phyloP scores from a whole-genome alignment of 1,139 yeast genomes.

The Pichia sp. region DNA sequence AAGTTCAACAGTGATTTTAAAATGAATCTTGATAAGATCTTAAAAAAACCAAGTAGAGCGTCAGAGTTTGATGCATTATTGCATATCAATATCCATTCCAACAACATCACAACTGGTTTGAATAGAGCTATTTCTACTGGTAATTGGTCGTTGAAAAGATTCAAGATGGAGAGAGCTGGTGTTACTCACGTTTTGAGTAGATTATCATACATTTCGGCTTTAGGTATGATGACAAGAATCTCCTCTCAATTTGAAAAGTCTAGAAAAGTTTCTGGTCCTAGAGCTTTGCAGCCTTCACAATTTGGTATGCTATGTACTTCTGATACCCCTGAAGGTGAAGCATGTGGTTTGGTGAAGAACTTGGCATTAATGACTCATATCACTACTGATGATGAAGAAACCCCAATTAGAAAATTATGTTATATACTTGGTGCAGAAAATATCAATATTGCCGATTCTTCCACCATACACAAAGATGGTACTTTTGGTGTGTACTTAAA shows the following conservation, averaged over 20 bases:
- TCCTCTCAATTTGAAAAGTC: slow-evolving; percentile 97
- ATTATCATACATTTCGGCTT: slow-evolving; percentile 84
- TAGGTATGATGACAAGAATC: slow-evolving; percentile 99
- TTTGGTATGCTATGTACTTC: slow-evolving; percentile 98
- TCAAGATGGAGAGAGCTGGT: slow-evolving; percentile 99
- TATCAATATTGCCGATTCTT: slow-evolving; percentile 72
- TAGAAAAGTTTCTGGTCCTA: slow-evolving; percentile 96
- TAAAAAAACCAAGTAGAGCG: slow-evolving; percentile 90
- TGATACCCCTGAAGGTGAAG: slow-evolving; percentile 99
- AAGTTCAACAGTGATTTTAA: slow-evolving; percentile 93
- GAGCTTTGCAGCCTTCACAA: slow-evolving; percentile 98
- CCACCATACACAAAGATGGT: slow-evolving; percentile 67
- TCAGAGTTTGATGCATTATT: slow-evolving; percentile 91
- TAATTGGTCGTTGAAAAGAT: slow-evolving; percentile 96
- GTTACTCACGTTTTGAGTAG: slow-evolving; percentile 94
- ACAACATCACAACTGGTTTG: slow-evolving; percentile 88
- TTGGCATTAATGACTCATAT: slow-evolving; percentile 97
- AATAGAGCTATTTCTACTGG: slow-evolving; percentile 97
- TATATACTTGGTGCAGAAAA: slow-evolving; percentile 85
- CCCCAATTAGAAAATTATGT: slow-evolving; percentile 72
- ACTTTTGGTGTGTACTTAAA: slow-evolving; percentile 82
- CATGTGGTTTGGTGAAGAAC: slow-evolving; percentile 96
- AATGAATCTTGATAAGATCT: slow-evolving; percentile 85
- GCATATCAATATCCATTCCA: slow-evolving; percentile 83
- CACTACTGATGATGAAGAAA: slow-evolving; percentile 96